phyloP scores from a whole-genome alignment of 768 basidiomycete genomes.

The Trametes cingulata region DNA sequence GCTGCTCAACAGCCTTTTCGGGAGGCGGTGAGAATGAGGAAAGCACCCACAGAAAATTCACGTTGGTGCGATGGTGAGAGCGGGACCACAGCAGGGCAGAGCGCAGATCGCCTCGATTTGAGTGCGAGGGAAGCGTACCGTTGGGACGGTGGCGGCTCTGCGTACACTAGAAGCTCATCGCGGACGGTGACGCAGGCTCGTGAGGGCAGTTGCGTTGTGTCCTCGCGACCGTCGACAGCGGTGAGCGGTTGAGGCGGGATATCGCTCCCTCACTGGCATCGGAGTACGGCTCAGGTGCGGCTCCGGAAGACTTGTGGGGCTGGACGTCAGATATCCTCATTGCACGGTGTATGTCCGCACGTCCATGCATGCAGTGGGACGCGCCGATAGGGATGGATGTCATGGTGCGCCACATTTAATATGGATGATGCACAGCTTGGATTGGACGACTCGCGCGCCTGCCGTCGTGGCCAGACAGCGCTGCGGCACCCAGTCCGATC shows the following conservation, averaged over 20 bases:
- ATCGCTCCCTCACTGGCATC: too few relatives aligned
- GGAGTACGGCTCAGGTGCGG: too few relatives aligned
- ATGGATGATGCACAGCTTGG: constrained; percentile 10
- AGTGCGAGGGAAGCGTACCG: neutral
- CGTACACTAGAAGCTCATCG: neutral
- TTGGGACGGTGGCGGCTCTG: neutral
- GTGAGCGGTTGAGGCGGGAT: neutral
- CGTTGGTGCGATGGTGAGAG: too few relatives aligned
- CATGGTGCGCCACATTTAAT: constrained; percentile 12
- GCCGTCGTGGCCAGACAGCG: neutral
- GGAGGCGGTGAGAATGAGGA: neutral
- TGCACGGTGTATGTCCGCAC: too few relatives aligned
- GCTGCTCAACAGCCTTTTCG: too few relatives aligned
- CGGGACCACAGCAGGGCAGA: neutral
- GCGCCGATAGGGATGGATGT: constrained; percentile 3
- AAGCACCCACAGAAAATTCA: neutral
- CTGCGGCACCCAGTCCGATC: neutral
- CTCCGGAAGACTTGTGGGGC: too few relatives aligned
- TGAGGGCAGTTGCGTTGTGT: neutral
- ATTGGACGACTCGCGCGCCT: neutral
- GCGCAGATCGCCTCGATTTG: constrained; percentile 3
- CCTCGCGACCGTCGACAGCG: neutral
- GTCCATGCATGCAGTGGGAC: too few relatives aligned
- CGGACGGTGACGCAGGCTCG: neutral
- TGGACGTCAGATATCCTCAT: too few relatives aligned